phyloP scores from a whole-genome alignment of 768 basidiomycete species.

The Boletales sp. region DNA sequence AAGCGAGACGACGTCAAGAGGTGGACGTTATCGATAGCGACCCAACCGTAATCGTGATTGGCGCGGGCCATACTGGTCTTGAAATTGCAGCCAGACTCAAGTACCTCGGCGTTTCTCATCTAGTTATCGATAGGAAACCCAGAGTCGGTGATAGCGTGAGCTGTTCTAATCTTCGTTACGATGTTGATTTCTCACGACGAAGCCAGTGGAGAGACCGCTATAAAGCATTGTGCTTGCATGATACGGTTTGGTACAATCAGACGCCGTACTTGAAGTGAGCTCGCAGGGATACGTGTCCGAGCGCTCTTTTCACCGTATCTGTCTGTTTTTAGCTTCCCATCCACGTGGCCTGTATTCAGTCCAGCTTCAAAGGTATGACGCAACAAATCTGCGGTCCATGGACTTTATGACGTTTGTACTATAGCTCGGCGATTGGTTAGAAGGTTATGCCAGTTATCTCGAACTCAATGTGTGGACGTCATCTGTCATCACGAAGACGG shows the following conservation, averaged over 20 bases:
- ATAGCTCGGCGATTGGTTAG: constrained; percentile 65
- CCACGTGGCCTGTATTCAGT: constrained; percentile 51
- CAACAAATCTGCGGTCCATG: no score
- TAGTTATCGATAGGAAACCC: constrained; percentile 55
- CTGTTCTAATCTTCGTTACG: not conserved
- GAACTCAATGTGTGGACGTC: constrained; percentile 66
- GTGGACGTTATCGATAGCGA: constrained; percentile 44
- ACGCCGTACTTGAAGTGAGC: constrained; percentile 53
- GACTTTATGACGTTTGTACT: not conserved
- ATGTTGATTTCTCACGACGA: not conserved
- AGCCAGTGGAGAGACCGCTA: constrained; percentile 54
- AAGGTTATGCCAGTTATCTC: constrained; percentile 54
- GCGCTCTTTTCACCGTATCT: not conserved
- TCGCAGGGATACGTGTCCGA: not conserved
- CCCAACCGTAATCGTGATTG: constrained; percentile 59
- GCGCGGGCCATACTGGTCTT: constrained; percentile 67
- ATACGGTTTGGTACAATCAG: constrained; percentile 52
- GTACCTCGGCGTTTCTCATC: constrained; percentile 47
- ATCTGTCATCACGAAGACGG: constrained; percentile 36
- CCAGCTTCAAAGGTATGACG: constrained; percentile 45
- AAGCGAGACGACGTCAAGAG: constrained; percentile 39
- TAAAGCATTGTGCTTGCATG: constrained; percentile 53
- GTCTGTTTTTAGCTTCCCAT: constrained; percentile 41
- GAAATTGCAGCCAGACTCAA: constrained; percentile 64
- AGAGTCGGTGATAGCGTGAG: constrained; percentile 47